Percentiles rank a stretch among this genome's conserved stretches.
These are phyloP conservation scores for Fusarium hostae DNA, from an alignment of 2,329 filamentous ascomycete species.

Conservation along the genomic window DNA sequence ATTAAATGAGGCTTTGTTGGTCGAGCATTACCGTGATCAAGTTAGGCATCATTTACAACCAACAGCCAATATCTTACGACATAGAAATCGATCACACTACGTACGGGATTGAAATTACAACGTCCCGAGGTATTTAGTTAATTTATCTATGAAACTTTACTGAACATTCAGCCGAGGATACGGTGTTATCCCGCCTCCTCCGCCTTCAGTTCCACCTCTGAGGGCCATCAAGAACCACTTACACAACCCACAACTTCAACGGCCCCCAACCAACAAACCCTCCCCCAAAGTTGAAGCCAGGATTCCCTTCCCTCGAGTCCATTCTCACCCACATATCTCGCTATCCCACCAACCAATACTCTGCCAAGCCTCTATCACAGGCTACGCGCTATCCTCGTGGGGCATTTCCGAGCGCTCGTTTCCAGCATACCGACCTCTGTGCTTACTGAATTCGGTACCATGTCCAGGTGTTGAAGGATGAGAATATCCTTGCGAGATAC, in stretches of 20 bases:
- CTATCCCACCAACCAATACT: constrained; percentile 9
- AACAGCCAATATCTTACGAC: neutral
- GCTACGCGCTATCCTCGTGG: constrained; percentile 1
- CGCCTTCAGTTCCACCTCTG: neutral
- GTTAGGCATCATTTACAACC: neutral
- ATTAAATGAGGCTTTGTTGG: neutral
- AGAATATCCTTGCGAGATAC: constrained; percentile 9
- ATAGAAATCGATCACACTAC: neutral
- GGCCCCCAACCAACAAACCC: neutral
- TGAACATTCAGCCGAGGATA: neutral
- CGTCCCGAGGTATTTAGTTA: neutral
- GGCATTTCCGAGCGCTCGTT: constrained; percentile 2
- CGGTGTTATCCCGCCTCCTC: neutral
- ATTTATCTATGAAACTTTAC: neutral
- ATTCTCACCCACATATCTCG: neutral
- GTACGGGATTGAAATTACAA: neutral
- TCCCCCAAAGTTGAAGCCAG: neutral
- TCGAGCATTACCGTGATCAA: neutral
- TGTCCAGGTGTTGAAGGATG: constrained; percentile 5
- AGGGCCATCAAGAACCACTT: constrained; percentile 1
- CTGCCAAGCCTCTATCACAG: constrained; percentile 6
- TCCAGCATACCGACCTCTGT: neutral
- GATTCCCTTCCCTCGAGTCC: neutral
- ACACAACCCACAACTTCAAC: neutral
- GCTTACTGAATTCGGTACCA: neutral